Percentiles rank a stretch among this genome's conserved stretches.
These are phyloP conservation scores for Ustilago trichophora DNA, from an alignment of 1,284 basidiomycete genomes.

Conservation along the genomic window DNA sequence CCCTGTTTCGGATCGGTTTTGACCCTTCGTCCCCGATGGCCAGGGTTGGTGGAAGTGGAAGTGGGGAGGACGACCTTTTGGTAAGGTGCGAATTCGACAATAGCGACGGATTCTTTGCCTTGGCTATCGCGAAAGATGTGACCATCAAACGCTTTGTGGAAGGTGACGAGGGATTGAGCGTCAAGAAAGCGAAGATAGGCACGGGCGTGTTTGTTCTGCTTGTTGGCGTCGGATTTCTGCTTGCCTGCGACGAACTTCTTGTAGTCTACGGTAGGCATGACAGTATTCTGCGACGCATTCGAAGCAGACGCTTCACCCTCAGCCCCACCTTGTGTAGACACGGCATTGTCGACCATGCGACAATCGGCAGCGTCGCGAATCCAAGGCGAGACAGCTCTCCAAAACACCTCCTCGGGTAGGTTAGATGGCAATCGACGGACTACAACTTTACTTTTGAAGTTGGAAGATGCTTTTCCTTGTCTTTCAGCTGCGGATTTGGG, in stretches of 20 bases:
- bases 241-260: slow-evolving; percentile 53
- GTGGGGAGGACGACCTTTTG: slow-evolving; percentile 77
- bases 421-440: slow-evolving; percentile 89
- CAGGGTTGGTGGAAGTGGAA: not conserved
- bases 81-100: slow-evolving; percentile 93
- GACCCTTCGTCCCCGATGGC: slow-evolving; percentile 71
- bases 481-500: too few relatives aligned
- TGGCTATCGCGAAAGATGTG: slow-evolving; percentile 90
- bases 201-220: slow-evolving; percentile 71
- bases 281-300: not conserved
- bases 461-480: slow-evolving; percentile 3
- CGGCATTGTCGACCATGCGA: slow-evolving; percentile 51
- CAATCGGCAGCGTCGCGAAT: slow-evolving; percentile 74
- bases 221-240: slow-evolving; percentile 46
- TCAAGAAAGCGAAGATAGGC: slow-evolving; percentile 91
- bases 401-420: slow-evolving; percentile 89
- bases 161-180: slow-evolving; percentile 76
- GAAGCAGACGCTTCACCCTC: slow-evolving; percentile 6
- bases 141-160: slow-evolving; percentile 87
- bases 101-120: slow-evolving; percentile 83
- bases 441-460: slow-evolving; percentile 79
- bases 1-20: slow-evolving; percentile 77
- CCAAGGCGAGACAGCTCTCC: slow-evolving; percentile 87
- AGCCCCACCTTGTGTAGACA: not conserved
- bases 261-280: slow-evolving; percentile 47